These are phyloP conservation scores for Claviceps sp. DNA, from an alignment of 2,329 filamentous ascomycete species.

Conservation along the genomic window DNA sequence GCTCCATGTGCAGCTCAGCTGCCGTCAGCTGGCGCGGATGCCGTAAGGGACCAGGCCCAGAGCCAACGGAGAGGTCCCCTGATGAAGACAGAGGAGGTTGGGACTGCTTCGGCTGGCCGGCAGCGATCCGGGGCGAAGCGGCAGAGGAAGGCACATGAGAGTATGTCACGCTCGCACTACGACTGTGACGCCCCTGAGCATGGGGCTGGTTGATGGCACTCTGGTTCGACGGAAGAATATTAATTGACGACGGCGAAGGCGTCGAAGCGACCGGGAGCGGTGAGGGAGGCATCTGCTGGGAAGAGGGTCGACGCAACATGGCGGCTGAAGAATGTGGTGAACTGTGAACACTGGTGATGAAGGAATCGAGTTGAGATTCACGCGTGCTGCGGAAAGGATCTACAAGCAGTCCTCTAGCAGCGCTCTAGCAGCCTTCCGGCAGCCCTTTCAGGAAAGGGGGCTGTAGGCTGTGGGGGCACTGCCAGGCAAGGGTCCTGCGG, in stretches of 20 bases:
- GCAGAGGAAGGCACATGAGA: slow-evolving; percentile 20
- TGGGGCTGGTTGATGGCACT: slow-evolving; percentile 26
- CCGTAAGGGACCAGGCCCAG: slow-evolving; percentile 59
- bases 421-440: too few relatives aligned
- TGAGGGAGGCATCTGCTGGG: slow-evolving; percentile 29
- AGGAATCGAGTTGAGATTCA: slow-evolving; percentile 42
- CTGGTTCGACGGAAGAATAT: slow-evolving; percentile 46
- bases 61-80: slow-evolving; percentile 30
- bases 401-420: not conserved
- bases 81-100: slow-evolving; percentile 19
- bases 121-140: slow-evolving; percentile 12
- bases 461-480: not conserved
- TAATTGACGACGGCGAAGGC: slow-evolving; percentile 28
- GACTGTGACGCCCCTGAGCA: slow-evolving; percentile 6
- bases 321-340: slow-evolving; percentile 31
- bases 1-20: slow-evolving; percentile 74
- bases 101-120: slow-evolving; percentile 14
- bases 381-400: slow-evolving; percentile 25
- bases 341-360: slow-evolving; percentile 27
- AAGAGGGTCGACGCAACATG: slow-evolving; percentile 29
- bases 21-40: slow-evolving; percentile 81
- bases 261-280: slow-evolving; percentile 13
- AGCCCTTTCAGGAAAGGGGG: slow-evolving; percentile 1
- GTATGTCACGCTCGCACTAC: slow-evolving; percentile 6
- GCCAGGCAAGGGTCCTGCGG: too few relatives aligned